These are phyloP conservation scores for Didymella pomorum DNA, from an alignment of 2,329 filamentous ascomycete genomes.

Conservation along the genomic window DNA sequence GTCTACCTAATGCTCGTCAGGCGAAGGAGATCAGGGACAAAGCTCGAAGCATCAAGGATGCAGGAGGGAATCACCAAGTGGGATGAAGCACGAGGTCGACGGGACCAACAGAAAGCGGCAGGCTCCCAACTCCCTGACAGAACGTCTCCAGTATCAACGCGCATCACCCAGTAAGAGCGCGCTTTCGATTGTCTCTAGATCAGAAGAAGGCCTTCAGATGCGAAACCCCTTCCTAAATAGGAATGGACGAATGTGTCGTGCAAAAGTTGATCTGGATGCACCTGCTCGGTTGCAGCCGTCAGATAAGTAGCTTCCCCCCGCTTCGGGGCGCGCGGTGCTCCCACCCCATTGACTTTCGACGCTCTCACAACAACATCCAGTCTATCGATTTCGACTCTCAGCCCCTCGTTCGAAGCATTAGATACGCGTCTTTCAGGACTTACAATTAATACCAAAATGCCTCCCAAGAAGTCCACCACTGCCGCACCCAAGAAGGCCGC, in stretches of 20 bases:
- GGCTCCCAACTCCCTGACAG: constrained; percentile 35
- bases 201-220: constrained; percentile 34
- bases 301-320: constrained; percentile 43
- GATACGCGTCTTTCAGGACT: constrained; percentile 33
- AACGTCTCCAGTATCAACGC: constrained; percentile 24
- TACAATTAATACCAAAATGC: constrained; percentile 60
- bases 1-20: constrained; percentile 14
- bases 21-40: constrained; percentile 10
- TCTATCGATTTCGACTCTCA: constrained; percentile 31
- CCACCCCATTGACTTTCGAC: constrained; percentile 36
- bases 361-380: constrained; percentile 33
- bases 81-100: constrained; percentile 25
- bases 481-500: constrained; percentile 66
- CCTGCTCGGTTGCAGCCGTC: constrained; percentile 36
- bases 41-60: constrained; percentile 10
- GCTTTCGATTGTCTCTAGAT: constrained; percentile 30
- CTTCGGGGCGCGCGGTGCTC: constrained; percentile 38
- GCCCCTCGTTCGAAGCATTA: constrained; percentile 48
- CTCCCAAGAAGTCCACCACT: constrained; percentile 69
- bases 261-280: constrained; percentile 44
- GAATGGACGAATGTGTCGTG: constrained; percentile 36
- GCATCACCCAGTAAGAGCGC: constrained; percentile 34
- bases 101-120: constrained; percentile 30
- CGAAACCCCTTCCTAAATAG: constrained; percentile 43
- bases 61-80: constrained; percentile 14